Conservation (phyloP, 73 alveolate genomes). For the Tetrahymena malaccensis region DNA sequence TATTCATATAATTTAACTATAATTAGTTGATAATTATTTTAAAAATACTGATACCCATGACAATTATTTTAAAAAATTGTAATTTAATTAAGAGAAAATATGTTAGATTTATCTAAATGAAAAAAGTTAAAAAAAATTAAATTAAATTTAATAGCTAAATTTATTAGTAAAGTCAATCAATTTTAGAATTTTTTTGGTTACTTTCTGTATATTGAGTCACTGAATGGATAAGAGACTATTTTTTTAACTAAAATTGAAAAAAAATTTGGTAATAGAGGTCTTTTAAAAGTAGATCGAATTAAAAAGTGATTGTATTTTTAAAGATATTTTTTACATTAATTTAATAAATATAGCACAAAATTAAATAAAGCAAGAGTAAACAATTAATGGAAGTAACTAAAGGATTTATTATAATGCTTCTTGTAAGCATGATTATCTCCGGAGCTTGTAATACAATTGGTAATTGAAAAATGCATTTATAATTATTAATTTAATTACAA, state of each 20-base stretch:
- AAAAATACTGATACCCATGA: too few species aligned
- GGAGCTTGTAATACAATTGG: slow-evolving; percentile 8
- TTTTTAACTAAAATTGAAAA: background rate
- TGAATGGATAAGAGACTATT: background rate
- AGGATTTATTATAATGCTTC: background rate
- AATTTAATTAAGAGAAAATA: too few species aligned
- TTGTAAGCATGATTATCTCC: slow-evolving; percentile 3
- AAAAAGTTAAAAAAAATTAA: too few species aligned
- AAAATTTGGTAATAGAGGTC: background rate
- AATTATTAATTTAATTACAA: too few species aligned
- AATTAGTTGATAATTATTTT: too few species aligned
- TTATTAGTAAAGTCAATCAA: too few species aligned
- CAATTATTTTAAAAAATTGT: too few species aligned
- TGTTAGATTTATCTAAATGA: too few species aligned
- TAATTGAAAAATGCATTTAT: background rate
- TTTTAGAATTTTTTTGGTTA: too few species aligned
- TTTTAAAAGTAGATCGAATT: background rate
- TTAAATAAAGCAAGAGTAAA: background rate
- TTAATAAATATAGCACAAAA: background rate
- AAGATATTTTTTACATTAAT: background rate
- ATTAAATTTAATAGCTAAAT: too few species aligned
- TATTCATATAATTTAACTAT: too few species aligned
- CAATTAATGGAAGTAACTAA: background rate
- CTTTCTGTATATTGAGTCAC: too few species aligned
- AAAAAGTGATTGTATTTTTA: background rate